Base-by-base conservation (phyloP, 148 eudicot genomes). In the Rhododendron henanense region DNA sequence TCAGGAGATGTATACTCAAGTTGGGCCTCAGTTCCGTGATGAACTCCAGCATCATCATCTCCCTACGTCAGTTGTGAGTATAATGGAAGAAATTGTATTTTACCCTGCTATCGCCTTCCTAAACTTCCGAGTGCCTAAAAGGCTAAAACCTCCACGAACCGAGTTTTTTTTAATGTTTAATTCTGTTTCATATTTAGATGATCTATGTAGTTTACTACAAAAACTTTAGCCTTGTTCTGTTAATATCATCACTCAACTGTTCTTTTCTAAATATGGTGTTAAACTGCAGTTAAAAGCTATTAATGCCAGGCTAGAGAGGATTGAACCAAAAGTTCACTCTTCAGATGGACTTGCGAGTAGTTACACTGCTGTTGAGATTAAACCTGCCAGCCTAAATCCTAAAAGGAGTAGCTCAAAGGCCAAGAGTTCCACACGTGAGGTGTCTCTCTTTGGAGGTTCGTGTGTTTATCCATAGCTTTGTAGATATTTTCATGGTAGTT, bases 1-100 rank as follows among this genome's bases (percentile, higher is more conserved):
- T 65, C 94, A 97, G 99, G 98, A 95, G 92, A 97, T 97, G 98
- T 95, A 97, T 87, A 85, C 91, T 57, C 96, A 97, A 86, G 94
- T 89, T 89, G 99, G 99, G 87, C 91, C 95, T 53, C 99, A 95
- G 86, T 95, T 97, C 81, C 94, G 89, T 85, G 99, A 97, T 79
- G 99, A 97, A 86, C 94, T 97, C 81, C 94, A 92, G 84, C 93
- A 98, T 47, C 92, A 97, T 85, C 93, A 94, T 84, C 94, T 97
- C 88, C 96, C 99, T 9, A 85, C 93, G 10, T 87, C 95, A 88
- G 89, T 95, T 98, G 99, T 95, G 98, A 93, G 67, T 84, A 81
- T 28, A 41, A 35, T 85, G 71, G 37, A 71, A 44, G 14, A 4
- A 35, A 21, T 47, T 44, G 15, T 75, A 10, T 82, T 39, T 65